Evolutionary conservation across 805 yeast genomes (phyloP).

Genomic region (Starmerella sp.): DNA sequence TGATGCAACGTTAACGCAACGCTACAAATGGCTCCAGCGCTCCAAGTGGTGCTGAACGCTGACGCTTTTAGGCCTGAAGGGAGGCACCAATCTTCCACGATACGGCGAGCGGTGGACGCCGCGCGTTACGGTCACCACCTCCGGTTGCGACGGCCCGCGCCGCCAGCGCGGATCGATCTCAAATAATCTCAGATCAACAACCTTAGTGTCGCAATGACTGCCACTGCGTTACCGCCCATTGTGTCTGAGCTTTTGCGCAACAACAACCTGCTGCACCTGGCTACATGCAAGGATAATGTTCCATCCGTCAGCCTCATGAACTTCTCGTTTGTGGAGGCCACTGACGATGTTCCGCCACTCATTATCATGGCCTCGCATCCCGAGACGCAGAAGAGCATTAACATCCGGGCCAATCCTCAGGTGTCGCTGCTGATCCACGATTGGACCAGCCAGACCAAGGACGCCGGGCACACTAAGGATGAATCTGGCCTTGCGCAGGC

Average conservation of each 20-base stretch:
- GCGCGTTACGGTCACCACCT: background rate
- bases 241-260: conserved; percentile 16
- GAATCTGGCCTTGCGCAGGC: conserved; percentile 33
- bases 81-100: too few species aligned
- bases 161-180: background rate
- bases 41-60: too few species aligned
- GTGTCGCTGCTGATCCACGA: conserved; percentile 84
- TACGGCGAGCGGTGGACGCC: background rate
- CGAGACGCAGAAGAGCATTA: conserved; percentile 61
- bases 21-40: background rate
- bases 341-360: conserved; percentile 15
- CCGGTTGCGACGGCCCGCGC: background rate
- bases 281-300: conserved; percentile 57
- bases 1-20: too few species aligned
- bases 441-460: conserved; percentile 46
- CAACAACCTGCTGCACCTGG: conserved; percentile 51
- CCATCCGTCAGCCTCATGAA: conserved; percentile 93
- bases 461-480: conserved; percentile 38
- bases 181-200: background rate
- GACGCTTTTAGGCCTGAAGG: too few species aligned
- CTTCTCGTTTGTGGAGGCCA: conserved; percentile 44
- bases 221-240: conserved; percentile 9
- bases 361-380: conserved; percentile 57
- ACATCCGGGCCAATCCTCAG: conserved; percentile 56
- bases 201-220: background rate